Base-by-base conservation (phyloP, 2,329 filamentous ascomycete species). In the Stachybotrys echinatus region DNA sequence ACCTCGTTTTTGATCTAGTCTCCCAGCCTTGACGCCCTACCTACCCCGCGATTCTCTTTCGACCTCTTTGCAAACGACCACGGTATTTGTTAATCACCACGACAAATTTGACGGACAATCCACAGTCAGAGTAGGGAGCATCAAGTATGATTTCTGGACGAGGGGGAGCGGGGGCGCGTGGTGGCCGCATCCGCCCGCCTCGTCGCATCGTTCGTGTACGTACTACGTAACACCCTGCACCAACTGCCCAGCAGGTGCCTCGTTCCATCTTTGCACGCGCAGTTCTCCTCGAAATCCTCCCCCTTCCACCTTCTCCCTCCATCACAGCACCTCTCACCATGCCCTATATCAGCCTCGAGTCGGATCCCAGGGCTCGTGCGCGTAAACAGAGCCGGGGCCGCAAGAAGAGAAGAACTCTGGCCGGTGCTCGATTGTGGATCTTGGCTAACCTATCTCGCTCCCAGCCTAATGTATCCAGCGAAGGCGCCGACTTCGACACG, bases 401-500 rank as follows among this genome's bases (percentile, higher is more conserved):
- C 3, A 34, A 14, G 27, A 34, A 34, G 27, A 34, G 14, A 34
- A 34, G 27, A 14, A 34, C 27, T 8, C 27, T 34, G 10, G 27
- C 27, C 27, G 27, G 27, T 34, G 27, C 27, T 14, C 27, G 27
- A 8, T 10, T 8, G 27, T 14, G 27, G 14, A 45, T 45, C 43
- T 5, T 44, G 4, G n/a, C 58, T 59, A 65, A 69, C 40, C 43
- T 55, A 22, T 43, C 52, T 6, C 23, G 52, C 43, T 37, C 4
- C 38, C 52, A 71, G 67, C 60, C 65, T 6, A 67, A 64, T 48
- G 66, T 55, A 31, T 46, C 69, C 18, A 78, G 74, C 53, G 83
- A 86, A 56, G 75, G 79, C 10, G 77, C 87, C 59, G 89, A 95
- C 57, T 96, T 96, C 64, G 88, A 96, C n/a, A 76, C 81, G 3